Evolutionary conservation across 306 rosid species (phyloP), one percentile per base, ranked within the genome.

Genomic region (Parietaria judaica): DNA sequence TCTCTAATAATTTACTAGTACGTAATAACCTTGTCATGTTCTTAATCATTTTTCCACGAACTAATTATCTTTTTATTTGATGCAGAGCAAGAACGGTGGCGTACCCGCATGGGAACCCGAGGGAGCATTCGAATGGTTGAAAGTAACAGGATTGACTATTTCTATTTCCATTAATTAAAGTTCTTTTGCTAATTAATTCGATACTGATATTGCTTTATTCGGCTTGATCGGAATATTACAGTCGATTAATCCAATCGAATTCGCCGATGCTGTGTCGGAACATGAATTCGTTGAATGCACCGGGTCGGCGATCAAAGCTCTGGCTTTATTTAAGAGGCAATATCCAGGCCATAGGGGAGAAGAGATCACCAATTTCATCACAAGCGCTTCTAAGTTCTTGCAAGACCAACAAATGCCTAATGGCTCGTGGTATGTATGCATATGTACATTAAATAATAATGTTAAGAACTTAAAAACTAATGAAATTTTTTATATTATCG

Each of bases 401-500:
- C 77, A 87, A 69, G 54, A 63, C 50, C 57, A 59, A 23, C 95
- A 87, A 70, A 74, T 73, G 36, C 71, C 58, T 10, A 88, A 87
- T 76, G 95, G 95, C 48, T 87, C 95, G 11, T 87, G 95, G 95
- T 86, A 80, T 34, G 34, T 9, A 54, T 15, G 8, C 3, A 5
- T 0, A 49, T 23, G 1, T 50, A 41, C 45, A 5, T 8, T 41
- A 41, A 41, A 1, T 41, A 41, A 5, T 41, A 5, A 5, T 41
- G 3, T 41, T 5, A 23, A 23, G 2, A 23, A 23, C 31, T 23
- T 23, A 23, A 8, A 8, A 8, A 5, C 45, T 5, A 41, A 5
- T 41, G 9, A 8, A 41, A 41, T 5, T 0, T 23, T 23, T 23
- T 23, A 23, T 41, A 41, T 41, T 8, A 23, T 23, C 31, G 31